A percentile compares a stretch with the other conserved stretches of the same genome.
phyloP scores from a whole-genome alignment of 306 rosid genomes.

The Dalbergia cochinchinensis region DNA sequence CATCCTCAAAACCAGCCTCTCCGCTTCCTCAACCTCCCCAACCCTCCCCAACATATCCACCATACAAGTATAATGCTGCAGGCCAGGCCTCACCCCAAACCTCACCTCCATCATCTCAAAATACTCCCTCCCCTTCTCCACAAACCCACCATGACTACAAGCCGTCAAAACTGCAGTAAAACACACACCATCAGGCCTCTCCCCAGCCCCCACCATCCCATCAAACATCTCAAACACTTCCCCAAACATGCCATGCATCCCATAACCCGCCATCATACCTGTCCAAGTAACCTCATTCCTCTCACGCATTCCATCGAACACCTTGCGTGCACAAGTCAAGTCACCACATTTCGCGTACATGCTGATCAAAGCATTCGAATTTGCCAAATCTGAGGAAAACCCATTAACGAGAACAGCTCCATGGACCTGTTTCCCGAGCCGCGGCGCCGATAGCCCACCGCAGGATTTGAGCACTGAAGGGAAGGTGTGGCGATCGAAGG shows the following conservation, averaged over 20 bases:
- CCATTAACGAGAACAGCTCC: conserved; percentile 65
- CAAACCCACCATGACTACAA: conserved; percentile 78
- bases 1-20: conserved; percentile 63
- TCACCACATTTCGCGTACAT: conserved; percentile 71
- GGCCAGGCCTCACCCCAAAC: conserved; percentile 59
- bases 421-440: conserved; percentile 68
- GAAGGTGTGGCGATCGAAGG: conserved; percentile 61
- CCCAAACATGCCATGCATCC: conserved; percentile 59
- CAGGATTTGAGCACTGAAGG: conserved; percentile 71
- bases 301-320: conserved; percentile 67
- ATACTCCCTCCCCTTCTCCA: conserved; percentile 61
- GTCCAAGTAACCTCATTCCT: conserved; percentile 66
- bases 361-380: conserved; percentile 65
- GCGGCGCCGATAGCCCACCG: conserved; percentile 55
- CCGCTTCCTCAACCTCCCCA: conserved; percentile 76
- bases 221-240: conserved; percentile 70
- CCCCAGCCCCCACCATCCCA: conserved; percentile 64
- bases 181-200: conserved; percentile 61
- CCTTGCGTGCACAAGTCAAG: conserved; percentile 52
- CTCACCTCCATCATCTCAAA: conserved; percentile 65
- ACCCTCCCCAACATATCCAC: conserved; percentile 84
- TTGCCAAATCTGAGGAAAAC: conserved; percentile 59
- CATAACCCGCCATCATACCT: conserved; percentile 68
- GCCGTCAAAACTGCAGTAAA: conserved; percentile 64
- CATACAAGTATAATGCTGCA: conserved; percentile 77